phyloP scores from a whole-genome alignment of 106 monocot genomes.

The Apostasia shenzhenica region DNA sequence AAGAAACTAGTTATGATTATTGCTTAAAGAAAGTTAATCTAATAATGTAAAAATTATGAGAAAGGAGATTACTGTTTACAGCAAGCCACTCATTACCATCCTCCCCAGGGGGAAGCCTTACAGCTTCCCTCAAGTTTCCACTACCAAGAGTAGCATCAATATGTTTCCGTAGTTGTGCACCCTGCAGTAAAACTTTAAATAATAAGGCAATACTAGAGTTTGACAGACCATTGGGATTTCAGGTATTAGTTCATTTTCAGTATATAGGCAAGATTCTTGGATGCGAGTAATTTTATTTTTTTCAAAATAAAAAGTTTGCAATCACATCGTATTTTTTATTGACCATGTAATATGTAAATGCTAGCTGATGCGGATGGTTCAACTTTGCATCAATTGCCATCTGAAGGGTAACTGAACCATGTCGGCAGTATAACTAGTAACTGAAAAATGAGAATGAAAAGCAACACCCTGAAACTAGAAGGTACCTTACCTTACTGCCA shows the following conservation, averaged over 20 bases:
- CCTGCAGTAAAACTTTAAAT: constrained; percentile 37
- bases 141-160: constrained; percentile 98
- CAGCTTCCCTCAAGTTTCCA: constrained; percentile 97
- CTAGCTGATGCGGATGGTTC: too few relatives aligned
- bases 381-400: too few relatives aligned
- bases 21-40: not conserved
- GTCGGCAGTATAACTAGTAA: too few relatives aligned
- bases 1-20: not conserved
- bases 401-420: too few relatives aligned
- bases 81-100: constrained; percentile 97
- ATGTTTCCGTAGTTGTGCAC: constrained; percentile 88
- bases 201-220: not conserved
- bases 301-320: too few relatives aligned
- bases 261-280: too few relatives aligned
- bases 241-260: not conserved
- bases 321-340: too few relatives aligned
- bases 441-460: too few relatives aligned
- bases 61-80: constrained; percentile 75
- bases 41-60: constrained; percentile 4
- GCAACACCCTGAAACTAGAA: not conserved
- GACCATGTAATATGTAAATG: too few relatives aligned
- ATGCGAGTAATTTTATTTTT: too few relatives aligned
- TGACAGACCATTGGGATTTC: not conserved
- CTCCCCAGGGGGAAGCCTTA: constrained; percentile 94
- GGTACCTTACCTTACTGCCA: constrained; percentile 79